Percentiles rank a stretch among this genome's conserved stretches.
Conservation (phyloP, 148 eudicot species). For the Simmondsia chinensis region DNA sequence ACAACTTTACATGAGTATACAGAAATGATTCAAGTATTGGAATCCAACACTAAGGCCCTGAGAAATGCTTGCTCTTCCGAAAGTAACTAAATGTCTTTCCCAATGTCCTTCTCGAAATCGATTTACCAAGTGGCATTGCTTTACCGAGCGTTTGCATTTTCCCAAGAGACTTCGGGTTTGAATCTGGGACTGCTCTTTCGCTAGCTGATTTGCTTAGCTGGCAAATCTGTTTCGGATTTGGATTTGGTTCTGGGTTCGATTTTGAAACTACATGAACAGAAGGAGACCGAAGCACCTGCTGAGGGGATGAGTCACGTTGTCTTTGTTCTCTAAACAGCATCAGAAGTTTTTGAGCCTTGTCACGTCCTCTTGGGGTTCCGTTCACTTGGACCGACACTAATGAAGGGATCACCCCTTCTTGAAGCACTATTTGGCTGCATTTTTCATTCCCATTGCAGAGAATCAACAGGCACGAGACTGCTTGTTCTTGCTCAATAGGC, state of each 20-base stretch:
- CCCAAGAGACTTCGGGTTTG: conserved; percentile 30
- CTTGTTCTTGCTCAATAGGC: conserved; percentile 83
- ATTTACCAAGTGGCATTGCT: no score
- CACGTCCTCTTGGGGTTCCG: conserved; percentile 87
- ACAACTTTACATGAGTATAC: no score
- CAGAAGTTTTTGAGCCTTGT: conserved; percentile 84
- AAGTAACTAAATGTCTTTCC: conserved; percentile 59
- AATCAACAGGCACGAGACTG: conserved; percentile 67
- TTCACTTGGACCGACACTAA: conserved; percentile 79
- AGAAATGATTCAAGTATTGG: no score
- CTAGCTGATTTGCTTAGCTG: conserved; percentile 19
- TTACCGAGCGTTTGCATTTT: no score
- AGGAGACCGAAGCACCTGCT: conserved; percentile 20
- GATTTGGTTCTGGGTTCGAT: no score
- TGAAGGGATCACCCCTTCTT: conserved; percentile 94
- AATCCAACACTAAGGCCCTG: conserved; percentile 51
- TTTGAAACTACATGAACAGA: conserved; percentile 19
- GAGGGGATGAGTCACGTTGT: conserved; percentile 57
- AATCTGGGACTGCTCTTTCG: conserved; percentile 8
- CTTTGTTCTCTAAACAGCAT: conserved; percentile 86
- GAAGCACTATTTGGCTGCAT: conserved; percentile 79
- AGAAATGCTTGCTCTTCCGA: conserved; percentile 55
- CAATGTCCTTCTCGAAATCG: conserved; percentile 47
- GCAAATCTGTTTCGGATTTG: no score
- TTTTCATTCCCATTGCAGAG: conserved; percentile 63